Conservation (phyloP, 345 rosid genomes). For the Mallotus nudiflorus region DNA sequence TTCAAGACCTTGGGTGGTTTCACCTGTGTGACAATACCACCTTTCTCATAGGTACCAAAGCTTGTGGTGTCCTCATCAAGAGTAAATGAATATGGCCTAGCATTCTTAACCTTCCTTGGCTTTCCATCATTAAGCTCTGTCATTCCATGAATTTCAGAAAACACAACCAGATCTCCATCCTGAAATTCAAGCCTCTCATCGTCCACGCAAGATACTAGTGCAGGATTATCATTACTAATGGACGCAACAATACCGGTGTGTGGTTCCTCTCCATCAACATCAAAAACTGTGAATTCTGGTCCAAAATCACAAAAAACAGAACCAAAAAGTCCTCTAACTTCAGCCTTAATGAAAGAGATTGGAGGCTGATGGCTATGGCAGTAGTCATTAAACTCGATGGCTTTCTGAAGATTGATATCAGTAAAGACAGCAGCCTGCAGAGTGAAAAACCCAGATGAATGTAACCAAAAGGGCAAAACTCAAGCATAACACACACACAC, state of each 20-base stretch:
- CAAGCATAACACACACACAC: neutral
- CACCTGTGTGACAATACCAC: slow-evolving; percentile 97
- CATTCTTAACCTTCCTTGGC: slow-evolving; percentile 82
- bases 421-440: slow-evolving; percentile 92
- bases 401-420: slow-evolving; percentile 68
- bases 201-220: slow-evolving; percentile 87
- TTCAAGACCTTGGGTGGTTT: slow-evolving; percentile 82
- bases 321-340: slow-evolving; percentile 97
- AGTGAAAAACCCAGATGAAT: slow-evolving; percentile 7
- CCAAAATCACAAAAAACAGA: slow-evolving; percentile 96
- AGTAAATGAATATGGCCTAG: slow-evolving; percentile 82
- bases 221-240: slow-evolving; percentile 82
- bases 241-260: slow-evolving; percentile 96
- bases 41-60: slow-evolving; percentile 66
- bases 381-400: slow-evolving; percentile 77
- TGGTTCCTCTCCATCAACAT: slow-evolving; percentile 96
- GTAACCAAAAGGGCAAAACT: neutral
- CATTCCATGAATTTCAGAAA: slow-evolving; percentile 98
- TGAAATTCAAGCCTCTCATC: slow-evolving; percentile 97
- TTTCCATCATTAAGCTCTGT: slow-evolving; percentile 91
- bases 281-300: slow-evolving; percentile 80
- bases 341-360: slow-evolving; percentile 84
- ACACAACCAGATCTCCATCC: slow-evolving; percentile 92
- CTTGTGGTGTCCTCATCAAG: slow-evolving; percentile 86
- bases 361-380: slow-evolving; percentile 91